These are phyloP conservation scores for Phylloporus scabripes DNA, from an alignment of 768 basidiomycete genomes.

Conservation along the genomic window DNA sequence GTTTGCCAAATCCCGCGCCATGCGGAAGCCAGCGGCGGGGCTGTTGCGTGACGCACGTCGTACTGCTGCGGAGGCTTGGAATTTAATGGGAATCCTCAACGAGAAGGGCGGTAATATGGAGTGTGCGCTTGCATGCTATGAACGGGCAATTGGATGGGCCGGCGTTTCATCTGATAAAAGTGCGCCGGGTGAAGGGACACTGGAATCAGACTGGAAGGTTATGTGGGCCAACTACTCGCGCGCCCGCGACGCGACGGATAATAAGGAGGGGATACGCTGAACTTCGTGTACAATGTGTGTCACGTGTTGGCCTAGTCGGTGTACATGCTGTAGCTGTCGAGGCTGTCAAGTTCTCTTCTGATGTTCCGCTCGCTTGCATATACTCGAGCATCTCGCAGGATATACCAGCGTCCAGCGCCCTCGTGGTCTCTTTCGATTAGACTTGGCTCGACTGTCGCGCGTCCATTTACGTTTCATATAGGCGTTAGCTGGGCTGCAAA, in stretches of 20 bases:
- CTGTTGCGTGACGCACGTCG: conserved; percentile 66
- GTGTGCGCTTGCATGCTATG: conserved; percentile 55
- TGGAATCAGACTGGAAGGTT: conserved; percentile 56
- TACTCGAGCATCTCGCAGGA: neutral
- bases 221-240: conserved; percentile 60
- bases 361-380: conserved; percentile 12
- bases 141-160: conserved; percentile 66
- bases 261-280: conserved; percentile 6
- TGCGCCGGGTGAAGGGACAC: conserved; percentile 45
- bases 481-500: conserved; percentile 79
- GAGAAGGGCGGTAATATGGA: conserved; percentile 37
- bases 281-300: neutral
- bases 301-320: conserved; percentile 17
- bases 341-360: neutral
- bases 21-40: conserved; percentile 50
- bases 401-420: neutral
- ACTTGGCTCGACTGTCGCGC: conserved; percentile 26
- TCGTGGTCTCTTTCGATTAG: conserved; percentile 7
- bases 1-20: conserved; percentile 44
- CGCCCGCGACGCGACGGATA: conserved; percentile 30
- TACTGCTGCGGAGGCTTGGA: conserved; percentile 72
- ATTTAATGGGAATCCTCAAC: conserved; percentile 61
- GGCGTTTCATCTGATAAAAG: conserved; percentile 39
- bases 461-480: conserved; percentile 68
- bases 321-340: neutral